These are phyloP conservation scores for Smittium mucronatum DNA, from an alignment of 371 early-diverging fungal species.

Conservation along the genomic window DNA sequence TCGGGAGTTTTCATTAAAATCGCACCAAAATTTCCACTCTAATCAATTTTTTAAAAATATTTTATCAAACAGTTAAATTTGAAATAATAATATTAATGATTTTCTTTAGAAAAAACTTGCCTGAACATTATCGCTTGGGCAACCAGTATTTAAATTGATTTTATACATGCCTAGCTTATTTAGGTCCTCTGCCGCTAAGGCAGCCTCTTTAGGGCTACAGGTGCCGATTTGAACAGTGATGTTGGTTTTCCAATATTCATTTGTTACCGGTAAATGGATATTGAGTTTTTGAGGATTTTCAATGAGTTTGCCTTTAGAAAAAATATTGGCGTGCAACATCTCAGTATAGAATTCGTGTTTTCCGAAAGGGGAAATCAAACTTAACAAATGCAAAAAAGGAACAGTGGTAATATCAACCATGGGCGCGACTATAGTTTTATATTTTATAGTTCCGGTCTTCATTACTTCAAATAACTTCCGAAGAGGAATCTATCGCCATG, in stretches of 20 bases:
- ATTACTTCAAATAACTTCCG: background rate
- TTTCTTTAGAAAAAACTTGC: conserved; percentile 19
- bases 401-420: conserved; percentile 68
- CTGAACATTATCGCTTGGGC: conserved; percentile 59
- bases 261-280: conserved; percentile 18
- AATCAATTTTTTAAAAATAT: background rate
- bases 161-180: conserved; percentile 34
- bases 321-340: conserved; percentile 61
- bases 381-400: conserved; percentile 51
- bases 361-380: conserved; percentile 45
- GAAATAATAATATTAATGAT: background rate
- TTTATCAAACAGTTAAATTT: background rate
- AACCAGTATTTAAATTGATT: conserved; percentile 62
- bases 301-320: conserved; percentile 29
- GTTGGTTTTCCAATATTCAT: conserved; percentile 21
- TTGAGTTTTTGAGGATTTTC: conserved; percentile 13
- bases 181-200: conserved; percentile 19
- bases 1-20: conserved; percentile 58
- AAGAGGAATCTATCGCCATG: background rate
- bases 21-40: conserved; percentile 48
- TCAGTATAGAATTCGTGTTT: conserved; percentile 56
- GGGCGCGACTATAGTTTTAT: conserved; percentile 53
- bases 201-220: conserved; percentile 20
- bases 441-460: background rate
- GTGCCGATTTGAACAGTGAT: conserved; percentile 32